A percentile compares a stretch with the other conserved stretches of the same genome.
phyloP scores from a whole-genome alignment of 1,284 basidiomycete species.

The Hemileccinum hortonii region DNA sequence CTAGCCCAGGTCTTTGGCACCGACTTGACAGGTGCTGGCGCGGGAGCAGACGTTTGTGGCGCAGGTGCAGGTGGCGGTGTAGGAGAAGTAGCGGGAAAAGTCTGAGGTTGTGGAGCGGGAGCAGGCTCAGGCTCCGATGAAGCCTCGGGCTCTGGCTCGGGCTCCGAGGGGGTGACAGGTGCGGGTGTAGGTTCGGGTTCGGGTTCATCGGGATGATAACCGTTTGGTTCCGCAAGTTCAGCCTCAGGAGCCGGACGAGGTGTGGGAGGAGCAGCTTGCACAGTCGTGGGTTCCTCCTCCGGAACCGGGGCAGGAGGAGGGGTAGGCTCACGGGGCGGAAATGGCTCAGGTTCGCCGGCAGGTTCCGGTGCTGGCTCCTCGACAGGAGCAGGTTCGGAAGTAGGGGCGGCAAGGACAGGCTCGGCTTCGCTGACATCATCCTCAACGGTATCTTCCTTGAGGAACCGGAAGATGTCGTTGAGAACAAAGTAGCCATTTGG shows the following conservation, averaged over 20 bases:
- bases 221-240: conserved; percentile 28
- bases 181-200: conserved; percentile 33
- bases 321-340: conserved; percentile 24
- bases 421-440: conserved; percentile 61
- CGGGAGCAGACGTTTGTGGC: conserved; percentile 33
- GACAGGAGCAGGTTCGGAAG: conserved; percentile 35
- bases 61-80: conserved; percentile 35
- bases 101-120: conserved; percentile 33
- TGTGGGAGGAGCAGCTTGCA: conserved; percentile 33
- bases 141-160: conserved; percentile 36
- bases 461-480: conserved; percentile 99
- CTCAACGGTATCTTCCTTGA: conserved; percentile 92
- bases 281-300: conserved; percentile 32
- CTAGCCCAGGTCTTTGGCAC: conserved; percentile 86
- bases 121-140: conserved; percentile 44
- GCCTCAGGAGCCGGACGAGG: conserved; percentile 27
- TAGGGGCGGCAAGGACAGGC: conserved; percentile 27
- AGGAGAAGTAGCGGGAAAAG: conserved; percentile 32
- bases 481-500: conserved; percentile 99
- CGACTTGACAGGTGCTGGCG: conserved; percentile 45
- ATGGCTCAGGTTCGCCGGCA: conserved; percentile 16
- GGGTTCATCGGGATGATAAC: conserved; percentile 25
- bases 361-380: conserved; percentile 30
- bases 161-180: conserved; percentile 30
- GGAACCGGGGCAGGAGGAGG: conserved; percentile 40